Base-by-base conservation (phyloP, 768 basidiomycete species). In the Mycena polygramma region DNA sequence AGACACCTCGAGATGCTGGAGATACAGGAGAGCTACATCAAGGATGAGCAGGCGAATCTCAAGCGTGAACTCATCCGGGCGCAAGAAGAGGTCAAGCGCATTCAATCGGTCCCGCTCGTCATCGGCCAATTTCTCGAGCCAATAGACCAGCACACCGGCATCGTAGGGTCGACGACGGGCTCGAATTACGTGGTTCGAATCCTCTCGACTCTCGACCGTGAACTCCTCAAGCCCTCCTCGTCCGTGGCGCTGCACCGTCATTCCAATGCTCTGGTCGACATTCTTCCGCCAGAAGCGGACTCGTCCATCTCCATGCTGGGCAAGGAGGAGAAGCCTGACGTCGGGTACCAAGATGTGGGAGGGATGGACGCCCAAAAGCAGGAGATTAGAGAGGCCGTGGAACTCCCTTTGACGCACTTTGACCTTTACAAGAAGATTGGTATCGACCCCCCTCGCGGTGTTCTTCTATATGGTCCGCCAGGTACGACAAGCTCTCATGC, bases 91-190 rank as follows among this genome's bases (percentile, higher is more conserved):
- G 98, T 99, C 78, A 98, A 98, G 83, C 94, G 98, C 68, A 99
- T 99, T 79, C 96, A 99, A 83, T 95, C 95, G 62, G 98, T 99
- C 8, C 98, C 98, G 0, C 91, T 99, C 19, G 98, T 99, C 78
- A 99, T 99, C 77, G 98, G 98, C 66, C 98, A 99, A 81, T 99
- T 99, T 85, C 90, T 99, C 43, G 98, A 99, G 83, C 94, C 98
- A 60, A 98, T 99, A 79, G 98, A 99, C 85, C 95, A 98, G 80
- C 91, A 93, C 75, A 96, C 97, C 19, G 96, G 93, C 70, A 99
- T 99, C 74, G 98, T 99, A 22, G 97, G 97, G 57, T 96, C 94
- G 17, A 99, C 98, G 0, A 99, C 98, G 5, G 98, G 98, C 14
- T 96, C 94, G 17, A 99, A 98, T 83, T 98, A 99, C 78, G 96